These are phyloP conservation scores for Cadophora luteo-olivacea DNA, from an alignment of 2,329 filamentous ascomycete genomes.

Conservation along the genomic window DNA sequence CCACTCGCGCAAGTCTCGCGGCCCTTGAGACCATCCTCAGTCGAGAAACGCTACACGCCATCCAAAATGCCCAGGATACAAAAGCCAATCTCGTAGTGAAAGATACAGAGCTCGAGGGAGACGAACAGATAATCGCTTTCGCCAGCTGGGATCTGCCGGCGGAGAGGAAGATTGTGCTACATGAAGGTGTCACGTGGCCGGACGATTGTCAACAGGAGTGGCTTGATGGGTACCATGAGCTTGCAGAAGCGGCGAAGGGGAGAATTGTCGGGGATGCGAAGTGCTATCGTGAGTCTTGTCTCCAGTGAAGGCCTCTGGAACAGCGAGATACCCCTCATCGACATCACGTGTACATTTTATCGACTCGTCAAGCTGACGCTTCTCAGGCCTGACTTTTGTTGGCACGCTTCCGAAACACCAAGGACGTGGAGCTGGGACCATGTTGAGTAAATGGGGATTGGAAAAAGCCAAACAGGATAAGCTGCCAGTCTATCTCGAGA, in stretches of 20 bases:
- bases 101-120: slow-evolving; percentile 29
- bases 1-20: slow-evolving; percentile 32
- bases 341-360: neutral
- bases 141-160: slow-evolving; percentile 42
- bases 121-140: slow-evolving; percentile 37
- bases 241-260: slow-evolving; percentile 33
- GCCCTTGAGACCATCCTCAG: slow-evolving; percentile 32
- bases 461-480: slow-evolving; percentile 31
- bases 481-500: slow-evolving; percentile 40
- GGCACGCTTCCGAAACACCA: slow-evolving; percentile 35
- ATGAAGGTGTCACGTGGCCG: slow-evolving; percentile 30
- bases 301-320: neutral
- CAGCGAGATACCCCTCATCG: neutral
- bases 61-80: slow-evolving; percentile 25
- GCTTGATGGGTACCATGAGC: slow-evolving; percentile 34
- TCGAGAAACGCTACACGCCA: slow-evolving; percentile 29
- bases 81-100: slow-evolving; percentile 37
- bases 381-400: slow-evolving; percentile 39
- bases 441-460: slow-evolving; percentile 40
- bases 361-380: neutral
- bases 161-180: neutral
- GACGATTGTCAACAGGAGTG: slow-evolving; percentile 31
- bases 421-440: slow-evolving; percentile 37
- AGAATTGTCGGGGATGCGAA: slow-evolving; percentile 33
- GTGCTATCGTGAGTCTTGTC: slow-evolving; percentile 40